A percentile compares a stretch with the other conserved stretches of the same genome.
Evolutionary conservation across 2,329 filamentous ascomycete species (phyloP).

Genomic region (Cordyceps pruinosa): DNA sequence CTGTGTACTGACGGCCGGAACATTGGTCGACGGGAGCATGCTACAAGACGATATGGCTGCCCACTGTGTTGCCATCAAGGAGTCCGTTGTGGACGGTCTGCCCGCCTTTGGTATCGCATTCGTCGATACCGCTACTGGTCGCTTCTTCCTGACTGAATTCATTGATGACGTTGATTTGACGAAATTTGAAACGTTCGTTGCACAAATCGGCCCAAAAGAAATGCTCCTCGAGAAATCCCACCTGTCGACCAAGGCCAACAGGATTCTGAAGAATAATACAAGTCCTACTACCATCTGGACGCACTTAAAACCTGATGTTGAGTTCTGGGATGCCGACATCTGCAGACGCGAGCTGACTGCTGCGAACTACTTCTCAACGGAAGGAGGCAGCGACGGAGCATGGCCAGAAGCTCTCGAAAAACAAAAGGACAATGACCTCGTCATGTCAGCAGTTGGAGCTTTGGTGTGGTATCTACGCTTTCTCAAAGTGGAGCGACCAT

Average conservation of each 20-base stretch:
- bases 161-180: constrained; percentile 88
- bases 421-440: constrained; percentile 67
- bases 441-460: constrained; percentile 88
- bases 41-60: constrained; percentile 96
- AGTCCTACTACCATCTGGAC: constrained; percentile 93
- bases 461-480: constrained; percentile 78
- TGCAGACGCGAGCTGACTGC: constrained; percentile 74
- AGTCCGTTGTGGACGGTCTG: constrained; percentile 62
- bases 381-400: constrained; percentile 46
- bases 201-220: constrained; percentile 84
- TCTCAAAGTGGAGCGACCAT: constrained; percentile 80
- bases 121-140: constrained; percentile 90
- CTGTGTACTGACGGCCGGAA: constrained; percentile 85
- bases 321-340: constrained; percentile 85
- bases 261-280: constrained; percentile 95
- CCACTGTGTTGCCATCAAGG: constrained; percentile 92
- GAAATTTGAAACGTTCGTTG: constrained; percentile 94
- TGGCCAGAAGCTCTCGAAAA: constrained; percentile 75
- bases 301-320: constrained; percentile 73
- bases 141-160: constrained; percentile 91
- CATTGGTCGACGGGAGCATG: constrained; percentile 92
- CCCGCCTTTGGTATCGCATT: constrained; percentile 90
- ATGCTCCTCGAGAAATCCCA: constrained; percentile 81
- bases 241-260: constrained; percentile 79
- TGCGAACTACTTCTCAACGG: constrained; percentile 67